A percentile compares a stretch with the other conserved stretches of the same genome.
phyloP scores from a whole-genome alignment of 768 basidiomycete species.

The Lactifluus rugatus region DNA sequence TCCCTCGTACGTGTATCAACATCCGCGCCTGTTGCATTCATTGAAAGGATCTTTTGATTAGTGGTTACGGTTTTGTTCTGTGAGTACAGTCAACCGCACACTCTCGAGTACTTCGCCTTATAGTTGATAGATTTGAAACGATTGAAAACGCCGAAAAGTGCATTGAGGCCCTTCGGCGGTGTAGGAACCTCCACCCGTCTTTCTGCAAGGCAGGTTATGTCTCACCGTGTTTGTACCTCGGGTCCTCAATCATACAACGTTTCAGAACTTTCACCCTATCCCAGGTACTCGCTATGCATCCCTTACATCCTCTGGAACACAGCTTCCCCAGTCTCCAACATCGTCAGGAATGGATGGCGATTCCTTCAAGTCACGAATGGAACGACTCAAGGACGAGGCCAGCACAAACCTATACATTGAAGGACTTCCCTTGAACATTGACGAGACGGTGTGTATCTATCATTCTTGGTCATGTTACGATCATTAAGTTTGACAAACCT shows the following conservation, averaged over 20 bases:
- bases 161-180: constrained; percentile 57
- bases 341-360: constrained; percentile 17
- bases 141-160: constrained; percentile 65
- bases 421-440: constrained; percentile 63
- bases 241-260: background rate
- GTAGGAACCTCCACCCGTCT: constrained; percentile 74
- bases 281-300: constrained; percentile 59
- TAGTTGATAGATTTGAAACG: constrained; percentile 45
- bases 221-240: background rate
- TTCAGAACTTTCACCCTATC: constrained; percentile 70
- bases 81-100: constrained; percentile 30
- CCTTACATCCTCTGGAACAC: constrained; percentile 13
- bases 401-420: constrained; percentile 81
- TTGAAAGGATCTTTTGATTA: constrained; percentile 24
- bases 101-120: background rate
- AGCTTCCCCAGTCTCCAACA: constrained; percentile 7
- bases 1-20: constrained; percentile 34
- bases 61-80: constrained; percentile 75
- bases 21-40: background rate
- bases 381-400: constrained; percentile 49
- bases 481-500: background rate
- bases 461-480: background rate
- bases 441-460: constrained; percentile 42
- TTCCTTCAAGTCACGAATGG: constrained; percentile 74
- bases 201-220: constrained; percentile 59